phyloP scores from a whole-genome alignment of 1,284 basidiomycete genomes.

The Austropuccinia psidii region DNA sequence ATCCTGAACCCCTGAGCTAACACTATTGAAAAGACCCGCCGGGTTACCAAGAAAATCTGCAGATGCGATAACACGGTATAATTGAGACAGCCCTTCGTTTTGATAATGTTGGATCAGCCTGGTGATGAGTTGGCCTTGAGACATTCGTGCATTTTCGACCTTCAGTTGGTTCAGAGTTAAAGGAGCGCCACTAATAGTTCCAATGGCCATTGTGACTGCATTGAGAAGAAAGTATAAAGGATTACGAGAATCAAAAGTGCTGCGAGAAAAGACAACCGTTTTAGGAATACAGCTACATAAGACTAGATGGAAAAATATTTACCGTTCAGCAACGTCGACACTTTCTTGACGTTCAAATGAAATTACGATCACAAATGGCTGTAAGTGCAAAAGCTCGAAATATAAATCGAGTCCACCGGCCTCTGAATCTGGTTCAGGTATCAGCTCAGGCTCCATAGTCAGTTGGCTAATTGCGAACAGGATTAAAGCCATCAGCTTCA shows the following conservation, averaged over 20 bases:
- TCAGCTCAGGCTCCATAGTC: conserved; percentile 64
- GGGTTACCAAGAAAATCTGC: conserved; percentile 82
- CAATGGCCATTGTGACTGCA: conserved; percentile 91
- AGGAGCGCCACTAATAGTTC: conserved; percentile 96
- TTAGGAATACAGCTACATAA: neutral
- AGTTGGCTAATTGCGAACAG: conserved; percentile 61
- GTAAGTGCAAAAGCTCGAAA: conserved; percentile 94
- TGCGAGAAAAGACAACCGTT: neutral
- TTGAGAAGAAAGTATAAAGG: conserved; percentile 90
- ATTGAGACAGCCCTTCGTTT: conserved; percentile 84
- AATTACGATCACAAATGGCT: conserved; percentile 82
- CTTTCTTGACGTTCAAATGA: conserved; percentile 97
- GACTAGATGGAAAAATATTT: conserved; percentile 44
- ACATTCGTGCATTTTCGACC: conserved; percentile 88
- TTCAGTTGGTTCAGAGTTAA: conserved; percentile 88
- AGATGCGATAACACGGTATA: conserved; percentile 92
- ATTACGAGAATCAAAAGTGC: conserved; percentile 71
- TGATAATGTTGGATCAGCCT: conserved; percentile 88
- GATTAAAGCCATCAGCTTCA: no score
- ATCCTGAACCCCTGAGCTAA: conserved; percentile 96
- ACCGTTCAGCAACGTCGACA: conserved; percentile 88
- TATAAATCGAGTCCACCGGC: conserved; percentile 69
- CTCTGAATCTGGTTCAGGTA: conserved; percentile 68
- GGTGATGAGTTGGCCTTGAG: conserved; percentile 70
- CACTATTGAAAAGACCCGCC: conserved; percentile 94